These are phyloP conservation scores for Fraxinus xanthoxyloides DNA, from an alignment of 305 asterid species.

Conservation along the genomic window DNA sequence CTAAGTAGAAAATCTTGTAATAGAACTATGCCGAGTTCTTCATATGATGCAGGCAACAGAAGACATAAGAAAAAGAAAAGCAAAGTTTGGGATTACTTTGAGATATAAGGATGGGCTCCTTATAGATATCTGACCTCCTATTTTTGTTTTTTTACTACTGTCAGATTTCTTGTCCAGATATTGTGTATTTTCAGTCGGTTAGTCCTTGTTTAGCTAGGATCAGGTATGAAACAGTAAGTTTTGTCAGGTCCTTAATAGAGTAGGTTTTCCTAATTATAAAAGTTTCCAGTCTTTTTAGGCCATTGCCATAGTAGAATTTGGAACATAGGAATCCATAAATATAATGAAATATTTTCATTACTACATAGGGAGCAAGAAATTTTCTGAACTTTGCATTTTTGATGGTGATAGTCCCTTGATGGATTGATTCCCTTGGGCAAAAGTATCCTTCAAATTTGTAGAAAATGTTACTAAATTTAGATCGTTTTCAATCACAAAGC, in stretches of 20 bases:
- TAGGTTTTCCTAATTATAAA: background rate
- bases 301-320: background rate
- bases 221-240: background rate
- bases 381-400: background rate
- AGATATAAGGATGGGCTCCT: background rate
- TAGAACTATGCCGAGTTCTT: background rate
- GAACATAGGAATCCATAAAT: background rate
- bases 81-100: background rate
- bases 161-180: background rate
- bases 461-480: background rate
- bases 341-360: background rate
- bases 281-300: background rate
- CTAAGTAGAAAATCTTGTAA: slow-evolving; percentile 21
- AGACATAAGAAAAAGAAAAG: background rate
- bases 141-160: background rate
- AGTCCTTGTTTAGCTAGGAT: background rate
- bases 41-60: background rate
- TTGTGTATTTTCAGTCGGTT: background rate
- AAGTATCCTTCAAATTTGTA: background rate
- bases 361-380: background rate
- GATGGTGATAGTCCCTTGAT: background rate
- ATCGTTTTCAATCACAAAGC: background rate
- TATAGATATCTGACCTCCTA: background rate
- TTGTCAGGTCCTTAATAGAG: background rate
- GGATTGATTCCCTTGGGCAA: background rate